These are phyloP conservation scores for Phanerochaete carnosa DNA, from an alignment of 768 basidiomycete species.

Conservation along the genomic window DNA sequence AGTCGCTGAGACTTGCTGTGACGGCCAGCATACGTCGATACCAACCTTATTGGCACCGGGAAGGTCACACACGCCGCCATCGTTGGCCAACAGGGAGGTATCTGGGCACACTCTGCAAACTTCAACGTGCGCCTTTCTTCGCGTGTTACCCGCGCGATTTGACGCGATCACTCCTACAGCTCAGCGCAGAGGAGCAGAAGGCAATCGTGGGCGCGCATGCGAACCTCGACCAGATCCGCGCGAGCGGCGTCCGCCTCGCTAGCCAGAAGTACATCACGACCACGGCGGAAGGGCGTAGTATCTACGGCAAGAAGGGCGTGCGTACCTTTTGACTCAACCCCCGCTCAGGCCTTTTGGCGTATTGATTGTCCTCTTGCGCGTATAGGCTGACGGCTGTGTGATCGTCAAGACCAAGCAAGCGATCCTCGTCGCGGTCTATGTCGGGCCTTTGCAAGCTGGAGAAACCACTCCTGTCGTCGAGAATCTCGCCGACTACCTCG, in stretches of 20 bases:
- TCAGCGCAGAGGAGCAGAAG: slow-evolving; percentile 62
- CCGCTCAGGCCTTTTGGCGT: not conserved
- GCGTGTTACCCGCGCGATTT: not conserved
- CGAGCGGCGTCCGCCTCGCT: slow-evolving; percentile 58
- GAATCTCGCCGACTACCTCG: slow-evolving; percentile 77
- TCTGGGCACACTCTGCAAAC: slow-evolving; percentile 67
- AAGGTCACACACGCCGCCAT: slow-evolving; percentile 78
- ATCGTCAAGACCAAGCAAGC: slow-evolving; percentile 83
- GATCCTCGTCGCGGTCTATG: slow-evolving; percentile 79
- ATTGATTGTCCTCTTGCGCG: not conserved
- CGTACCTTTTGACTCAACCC: slow-evolving; percentile 29
- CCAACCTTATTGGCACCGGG: slow-evolving; percentile 69
- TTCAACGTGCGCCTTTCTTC: slow-evolving; percentile 46
- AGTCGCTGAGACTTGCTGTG: not conserved
- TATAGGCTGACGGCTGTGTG: slow-evolving; percentile 67
- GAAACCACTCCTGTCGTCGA: slow-evolving; percentile 70
- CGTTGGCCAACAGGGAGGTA: slow-evolving; percentile 67
- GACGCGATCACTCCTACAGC: slow-evolving; percentile 34
- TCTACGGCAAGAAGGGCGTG: slow-evolving; percentile 80
- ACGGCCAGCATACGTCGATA: slow-evolving; percentile 73
- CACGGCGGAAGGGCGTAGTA: slow-evolving; percentile 41
- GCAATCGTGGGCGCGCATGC: slow-evolving; percentile 48
- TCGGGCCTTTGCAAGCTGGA: slow-evolving; percentile 54
- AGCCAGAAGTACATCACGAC: slow-evolving; percentile 78
- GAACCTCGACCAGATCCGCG: slow-evolving; percentile 38